A percentile compares a stretch with the other conserved stretches of the same genome.
These are phyloP conservation scores for Gomphus sp. DNA, from an alignment of 1,284 basidiomycete genomes.

Conservation along the genomic window DNA sequence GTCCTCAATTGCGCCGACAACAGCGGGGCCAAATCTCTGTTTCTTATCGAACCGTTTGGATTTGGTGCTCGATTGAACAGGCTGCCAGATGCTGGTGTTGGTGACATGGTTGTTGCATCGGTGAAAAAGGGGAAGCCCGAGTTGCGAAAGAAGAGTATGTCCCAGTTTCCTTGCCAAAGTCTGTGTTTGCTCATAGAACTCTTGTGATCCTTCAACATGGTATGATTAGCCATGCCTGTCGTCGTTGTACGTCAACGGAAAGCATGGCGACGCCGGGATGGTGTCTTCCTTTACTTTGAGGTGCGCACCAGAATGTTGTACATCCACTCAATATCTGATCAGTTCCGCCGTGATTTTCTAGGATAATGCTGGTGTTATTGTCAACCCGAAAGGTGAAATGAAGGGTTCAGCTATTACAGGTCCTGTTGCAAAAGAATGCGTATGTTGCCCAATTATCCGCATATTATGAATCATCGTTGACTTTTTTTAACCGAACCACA, in stretches of 20 bases:
- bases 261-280: constrained; percentile 95
- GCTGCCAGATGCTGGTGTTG: constrained; percentile 95
- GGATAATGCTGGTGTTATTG: constrained; percentile 96
- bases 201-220: constrained; percentile 2
- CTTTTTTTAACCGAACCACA: constrained; percentile 23
- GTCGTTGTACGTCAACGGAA: constrained; percentile 98
- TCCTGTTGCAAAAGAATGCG: constrained; percentile 95
- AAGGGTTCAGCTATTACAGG: constrained; percentile 99
- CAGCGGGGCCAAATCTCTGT: constrained; percentile 96
- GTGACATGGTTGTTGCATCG: constrained; percentile 97
- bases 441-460: constrained; percentile 30
- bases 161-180: not conserved
- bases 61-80: constrained; percentile 96
- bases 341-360: constrained; percentile 17
- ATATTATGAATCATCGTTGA: constrained; percentile 13
- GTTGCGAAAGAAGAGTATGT: constrained; percentile 97
- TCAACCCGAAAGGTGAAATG: constrained; percentile 99
- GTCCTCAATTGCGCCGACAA: constrained; percentile 99
- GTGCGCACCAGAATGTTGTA: constrained; percentile 26
- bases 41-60: constrained; percentile 84
- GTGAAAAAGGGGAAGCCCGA: constrained; percentile 99
- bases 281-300: constrained; percentile 99
- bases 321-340: not conserved
- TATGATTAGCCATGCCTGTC: constrained; percentile 80
- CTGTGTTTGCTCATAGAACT: not conserved